Base-by-base conservation (phyloP, 305 asterid genomes). In the Lippia alba region DNA sequence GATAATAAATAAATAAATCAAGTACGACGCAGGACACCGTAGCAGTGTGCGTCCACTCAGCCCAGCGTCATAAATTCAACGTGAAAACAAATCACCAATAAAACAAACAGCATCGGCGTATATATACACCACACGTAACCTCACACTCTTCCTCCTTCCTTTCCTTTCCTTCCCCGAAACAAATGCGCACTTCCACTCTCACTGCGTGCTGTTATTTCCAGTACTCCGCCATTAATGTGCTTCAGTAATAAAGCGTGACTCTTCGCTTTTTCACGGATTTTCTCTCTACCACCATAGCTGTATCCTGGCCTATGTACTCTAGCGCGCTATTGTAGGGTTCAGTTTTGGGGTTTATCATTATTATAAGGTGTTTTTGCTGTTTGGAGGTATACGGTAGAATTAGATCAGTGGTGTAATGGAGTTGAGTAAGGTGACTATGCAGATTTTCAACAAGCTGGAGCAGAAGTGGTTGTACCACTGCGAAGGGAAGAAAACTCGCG, bases 371-470 rank as follows among this genome's bases (percentile, higher is more conserved):
- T 44, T 44, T 44, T 44, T 44, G 32, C 66, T 69, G 61, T 61
- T 5, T 64, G 56, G 53, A 18, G 45, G 18, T 8, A 82, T 39
- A 74, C 79, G 36, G 78, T 24, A 78, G 48, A 75, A 82, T 24
- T 34, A 6, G 3, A 82, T 83, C 5, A 79, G 83, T 8, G n/a
- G 14, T 56, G 78, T 39, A 19, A 84, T 87, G 98, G 96, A 93
- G 69, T 71, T 86, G 75, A 88, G 92, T 76, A 83, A 91, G 55
- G 79, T 85, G 60, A 87, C 98, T n/a, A 58, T 86, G 56, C 97
- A 93, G 80, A 91, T 93, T 75, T 93, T 93, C 88, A 79, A 89
- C 56, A 93, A 86, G 77, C 67, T 93, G 68, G 98, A 93, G 88
- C 91, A 91, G 80, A 89, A 93, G 32, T 91, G 98, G 97, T 15